Conservation (phyloP, 495 filamentous ascomycete genomes). For the Aspergillus funiculosus region DNA sequence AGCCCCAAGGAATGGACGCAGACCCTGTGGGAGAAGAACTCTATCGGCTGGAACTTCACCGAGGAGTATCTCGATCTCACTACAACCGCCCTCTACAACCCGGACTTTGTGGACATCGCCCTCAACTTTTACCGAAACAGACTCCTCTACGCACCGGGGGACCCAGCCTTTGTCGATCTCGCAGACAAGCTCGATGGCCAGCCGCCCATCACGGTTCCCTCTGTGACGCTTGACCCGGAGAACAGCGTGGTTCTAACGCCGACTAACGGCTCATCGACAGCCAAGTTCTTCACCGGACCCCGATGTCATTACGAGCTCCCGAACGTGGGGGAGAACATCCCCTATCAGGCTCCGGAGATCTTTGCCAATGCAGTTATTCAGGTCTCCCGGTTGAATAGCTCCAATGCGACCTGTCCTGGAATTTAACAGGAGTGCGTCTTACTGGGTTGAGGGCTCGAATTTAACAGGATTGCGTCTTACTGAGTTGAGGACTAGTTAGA, state of each 20-base stretch:
- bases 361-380: slow-evolving; percentile 1
- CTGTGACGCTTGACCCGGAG: background rate
- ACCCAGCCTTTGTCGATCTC: background rate
- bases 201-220: background rate
- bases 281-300: slow-evolving; percentile 4
- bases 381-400: background rate
- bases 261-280: background rate
- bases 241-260: slow-evolving; percentile 1
- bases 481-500: no score
- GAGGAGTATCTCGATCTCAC: slow-evolving; percentile 2
- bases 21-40: background rate
- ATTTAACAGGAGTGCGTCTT: no score
- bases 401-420: no score
- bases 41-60: slow-evolving; percentile 1
- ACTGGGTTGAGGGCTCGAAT: no score
- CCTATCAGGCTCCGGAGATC: background rate
- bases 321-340: background rate
- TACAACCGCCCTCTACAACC: background rate
- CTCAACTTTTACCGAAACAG: slow-evolving; percentile 1
- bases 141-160: slow-evolving; percentile 1
- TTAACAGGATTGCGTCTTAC: no score
- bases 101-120: slow-evolving; percentile 1
- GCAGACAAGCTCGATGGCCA: background rate
- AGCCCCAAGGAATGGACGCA: slow-evolving; percentile 3
- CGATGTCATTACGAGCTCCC: background rate